Base-by-base conservation (phyloP, 257 asterid species). In the Scutellaria barbata region DNA sequence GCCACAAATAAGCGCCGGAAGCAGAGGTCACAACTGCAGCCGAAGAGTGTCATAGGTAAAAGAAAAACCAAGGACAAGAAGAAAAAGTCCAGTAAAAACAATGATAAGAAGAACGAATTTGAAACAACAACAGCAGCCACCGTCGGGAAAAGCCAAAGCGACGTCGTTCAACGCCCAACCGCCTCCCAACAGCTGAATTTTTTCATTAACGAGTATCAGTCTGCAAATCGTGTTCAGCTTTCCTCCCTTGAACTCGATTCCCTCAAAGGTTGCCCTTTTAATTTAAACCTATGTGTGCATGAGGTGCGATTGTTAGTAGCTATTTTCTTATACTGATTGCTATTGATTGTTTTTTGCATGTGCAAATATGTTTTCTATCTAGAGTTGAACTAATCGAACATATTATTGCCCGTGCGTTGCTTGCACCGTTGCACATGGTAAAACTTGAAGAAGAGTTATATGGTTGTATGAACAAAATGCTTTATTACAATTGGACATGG, bases 221-320 rank as follows among this genome's bases (percentile, higher is more conserved):
- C 96, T 0, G 81, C 85, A 45, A 89, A 85, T 58, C 74, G 82
- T 60, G 78, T 81, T 74, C 86, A 80, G 79, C 93, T 91, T 52
- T 94, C 98, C 67, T 77, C 93, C 18, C 87, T 89, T 35, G 99
- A 94, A 60, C 85, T 86, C 42, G 98, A 89, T 17, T 84, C 95
- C 39, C 83, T 88, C 64, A 85, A 81, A 82, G 99, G 97, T 92
- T 10, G 22, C 52, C 48, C 41, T 69, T 35, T 54, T 1, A 47
- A 5, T 16, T 50, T 22, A 25, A 17, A 10, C 56, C 33, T 30
- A 10, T 60, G 13, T 12, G 30, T 40, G 3, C 5, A 1, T 68
- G 14, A 7, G 59, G 48, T 22, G 41, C 6, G 22, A 25, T 8
- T 48, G 0, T 18, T 20, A 9, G 47, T 22, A 35, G 60, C 69